Conservation (phyloP, 129 eudicot species). For the Chrysanthemum makinoi region DNA sequence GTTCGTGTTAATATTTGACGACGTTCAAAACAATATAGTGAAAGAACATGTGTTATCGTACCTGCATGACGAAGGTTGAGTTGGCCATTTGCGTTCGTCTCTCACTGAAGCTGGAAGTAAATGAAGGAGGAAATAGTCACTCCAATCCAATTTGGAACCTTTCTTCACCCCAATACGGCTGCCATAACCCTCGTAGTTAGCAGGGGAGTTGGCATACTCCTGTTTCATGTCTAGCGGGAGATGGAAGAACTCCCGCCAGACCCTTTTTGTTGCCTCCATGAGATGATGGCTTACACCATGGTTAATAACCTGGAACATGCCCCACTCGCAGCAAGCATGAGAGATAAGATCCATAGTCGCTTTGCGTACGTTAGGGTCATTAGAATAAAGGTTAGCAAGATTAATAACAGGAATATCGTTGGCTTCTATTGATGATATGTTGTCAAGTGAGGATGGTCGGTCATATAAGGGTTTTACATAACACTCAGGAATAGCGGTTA, state of each 20-base stretch:
- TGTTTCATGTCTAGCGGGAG: conserved; percentile 57
- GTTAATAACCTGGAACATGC: conserved; percentile 67
- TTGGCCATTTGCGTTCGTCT: conserved; percentile 64
- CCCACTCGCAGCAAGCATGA: conserved; percentile 65
- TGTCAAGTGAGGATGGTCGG: conserved; percentile 24
- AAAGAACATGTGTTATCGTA: neutral
- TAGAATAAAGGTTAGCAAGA: conserved; percentile 33
- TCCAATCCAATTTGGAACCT: conserved; percentile 67
- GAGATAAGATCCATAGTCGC: conserved; percentile 27
- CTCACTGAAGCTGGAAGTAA: conserved; percentile 39
- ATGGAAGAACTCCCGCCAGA: conserved; percentile 63
- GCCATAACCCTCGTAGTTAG: conserved; percentile 71
- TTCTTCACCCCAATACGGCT: conserved; percentile 68
- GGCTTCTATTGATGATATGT: neutral
- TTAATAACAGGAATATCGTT: conserved; percentile 38
- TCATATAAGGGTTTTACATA: conserved; percentile 52
- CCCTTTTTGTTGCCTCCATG: conserved; percentile 40
- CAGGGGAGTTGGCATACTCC: conserved; percentile 53
- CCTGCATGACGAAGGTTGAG: conserved; percentile 56
- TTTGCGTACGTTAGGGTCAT: conserved; percentile 19
- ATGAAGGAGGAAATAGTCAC: conserved; percentile 66
- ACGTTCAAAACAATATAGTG: no score
- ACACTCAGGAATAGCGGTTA: conserved; percentile 46
- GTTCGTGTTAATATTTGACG: no score
- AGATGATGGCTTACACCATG: conserved; percentile 60